phyloP scores from a whole-genome alignment of 2,329 filamentous ascomycete genomes.

The Colletotrichum spaethianum region DNA sequence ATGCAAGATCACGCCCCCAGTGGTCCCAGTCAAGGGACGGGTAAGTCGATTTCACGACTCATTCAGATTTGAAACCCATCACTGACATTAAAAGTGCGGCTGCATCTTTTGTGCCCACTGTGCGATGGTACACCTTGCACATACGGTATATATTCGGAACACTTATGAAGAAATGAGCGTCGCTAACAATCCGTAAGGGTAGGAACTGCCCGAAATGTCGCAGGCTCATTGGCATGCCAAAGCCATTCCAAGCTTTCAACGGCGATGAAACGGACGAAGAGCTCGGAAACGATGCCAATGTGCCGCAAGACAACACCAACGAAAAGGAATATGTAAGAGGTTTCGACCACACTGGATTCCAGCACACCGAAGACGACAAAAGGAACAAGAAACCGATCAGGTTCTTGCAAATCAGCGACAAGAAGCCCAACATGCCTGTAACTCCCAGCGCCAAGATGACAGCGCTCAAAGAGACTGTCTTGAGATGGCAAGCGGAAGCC shows the following conservation, averaged over 20 bases:
- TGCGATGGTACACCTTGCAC: conserved; percentile 1
- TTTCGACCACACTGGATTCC: conserved; percentile 2
- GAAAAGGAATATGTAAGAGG: background rate
- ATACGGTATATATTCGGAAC: background rate
- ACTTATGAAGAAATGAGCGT: too few relatives aligned
- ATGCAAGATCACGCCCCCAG: background rate
- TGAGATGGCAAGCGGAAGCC: conserved; percentile 49
- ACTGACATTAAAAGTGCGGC: conserved; percentile 47
- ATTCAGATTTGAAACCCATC: background rate
- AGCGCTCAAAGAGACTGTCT: conserved; percentile 50
- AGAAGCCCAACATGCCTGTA: background rate
- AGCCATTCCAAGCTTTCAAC: background rate
- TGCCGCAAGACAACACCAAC: background rate
- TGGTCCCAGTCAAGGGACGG: background rate
- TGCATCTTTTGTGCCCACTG: conserved; percentile 52
- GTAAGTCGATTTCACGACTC: background rate
- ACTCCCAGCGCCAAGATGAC: conserved; percentile 52
- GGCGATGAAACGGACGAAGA: background rate
- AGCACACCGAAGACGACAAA: background rate
- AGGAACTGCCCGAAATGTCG: conserved; percentile 1
- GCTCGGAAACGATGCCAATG: background rate
- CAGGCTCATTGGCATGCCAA: background rate
- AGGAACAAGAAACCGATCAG: background rate
- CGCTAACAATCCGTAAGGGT: background rate
- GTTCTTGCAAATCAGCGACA: conserved; percentile 27